Conservation (phyloP, 2,329 filamentous ascomycete species). For the Fusarium denticulatum region DNA sequence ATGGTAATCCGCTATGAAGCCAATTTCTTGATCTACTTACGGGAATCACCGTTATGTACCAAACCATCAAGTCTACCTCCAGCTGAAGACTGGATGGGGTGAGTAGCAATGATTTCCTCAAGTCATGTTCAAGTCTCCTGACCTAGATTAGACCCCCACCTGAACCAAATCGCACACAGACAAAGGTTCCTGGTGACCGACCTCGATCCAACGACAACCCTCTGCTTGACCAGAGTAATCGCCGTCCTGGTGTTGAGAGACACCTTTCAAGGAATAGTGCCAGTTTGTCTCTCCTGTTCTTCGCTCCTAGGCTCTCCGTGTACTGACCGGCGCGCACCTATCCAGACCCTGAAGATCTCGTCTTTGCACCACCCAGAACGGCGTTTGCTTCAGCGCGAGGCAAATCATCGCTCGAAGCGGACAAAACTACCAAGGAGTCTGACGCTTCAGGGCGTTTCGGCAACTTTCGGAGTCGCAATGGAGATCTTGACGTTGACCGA, state of each 20-base stretch:
- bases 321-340: constrained; percentile 26
- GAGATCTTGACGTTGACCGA: constrained; percentile 62
- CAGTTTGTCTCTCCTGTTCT: constrained; percentile 56
- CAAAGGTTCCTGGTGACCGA: constrained; percentile 56
- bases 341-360: constrained; percentile 78
- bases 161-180: constrained; percentile 58
- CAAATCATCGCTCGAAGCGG: constrained; percentile 60
- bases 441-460: constrained; percentile 68
- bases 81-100: constrained; percentile 98
- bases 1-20: constrained; percentile 76
- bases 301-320: not conserved
- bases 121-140: constrained; percentile 33
- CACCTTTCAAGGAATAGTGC: constrained; percentile 65
- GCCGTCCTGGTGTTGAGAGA: constrained; percentile 63
- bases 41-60: constrained; percentile 82
- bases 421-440: constrained; percentile 63
- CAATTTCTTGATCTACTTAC: constrained; percentile 79
- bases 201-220: constrained; percentile 56
- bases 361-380: constrained; percentile 85
- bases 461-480: constrained; percentile 61
- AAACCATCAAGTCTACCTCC: constrained; percentile 84
- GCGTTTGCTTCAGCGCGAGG: constrained; percentile 82
- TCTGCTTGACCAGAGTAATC: constrained; percentile 60
- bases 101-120: constrained; percentile 47
- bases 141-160: constrained; percentile 53